Conservation (phyloP, 2,329 filamentous ascomycete genomes). For the Apiospora arundinis region DNA sequence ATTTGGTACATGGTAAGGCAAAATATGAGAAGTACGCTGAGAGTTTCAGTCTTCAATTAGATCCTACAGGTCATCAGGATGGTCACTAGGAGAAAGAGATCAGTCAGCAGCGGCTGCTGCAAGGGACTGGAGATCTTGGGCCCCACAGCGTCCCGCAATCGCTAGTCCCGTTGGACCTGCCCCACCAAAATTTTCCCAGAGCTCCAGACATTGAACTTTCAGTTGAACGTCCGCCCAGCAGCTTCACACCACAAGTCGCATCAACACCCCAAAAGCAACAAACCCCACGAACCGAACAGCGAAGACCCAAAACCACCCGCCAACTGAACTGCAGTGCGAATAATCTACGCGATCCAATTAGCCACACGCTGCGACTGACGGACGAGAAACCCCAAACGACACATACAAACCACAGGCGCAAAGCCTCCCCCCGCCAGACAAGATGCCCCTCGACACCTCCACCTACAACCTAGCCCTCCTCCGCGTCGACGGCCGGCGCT, state of each 20-base stretch:
- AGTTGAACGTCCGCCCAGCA: not conserved
- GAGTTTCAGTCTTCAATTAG: too few relatives aligned
- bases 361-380: not conserved
- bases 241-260: not conserved
- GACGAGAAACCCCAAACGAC: not conserved
- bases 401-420: not conserved
- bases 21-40: not conserved
- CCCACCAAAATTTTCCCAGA: conserved; percentile 13
- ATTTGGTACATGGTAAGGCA: not conserved
- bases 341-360: not conserved
- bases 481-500: conserved; percentile 83
- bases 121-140: not conserved
- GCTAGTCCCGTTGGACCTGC: not conserved
- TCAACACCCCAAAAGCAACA: not conserved
- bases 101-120: not conserved
- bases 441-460: conserved; percentile 93
- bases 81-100: not conserved
- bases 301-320: not conserved
- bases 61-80: too few relatives aligned
- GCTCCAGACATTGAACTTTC: not conserved
- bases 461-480: conserved; percentile 87
- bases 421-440: conserved; percentile 25
- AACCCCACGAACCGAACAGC: not conserved
- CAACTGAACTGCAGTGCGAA: not conserved
- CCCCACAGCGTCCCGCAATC: conserved; percentile 6